These are phyloP conservation scores for Cairneyella variabilis DNA, from an alignment of 495 filamentous ascomycete genomes.

Conservation along the genomic window DNA sequence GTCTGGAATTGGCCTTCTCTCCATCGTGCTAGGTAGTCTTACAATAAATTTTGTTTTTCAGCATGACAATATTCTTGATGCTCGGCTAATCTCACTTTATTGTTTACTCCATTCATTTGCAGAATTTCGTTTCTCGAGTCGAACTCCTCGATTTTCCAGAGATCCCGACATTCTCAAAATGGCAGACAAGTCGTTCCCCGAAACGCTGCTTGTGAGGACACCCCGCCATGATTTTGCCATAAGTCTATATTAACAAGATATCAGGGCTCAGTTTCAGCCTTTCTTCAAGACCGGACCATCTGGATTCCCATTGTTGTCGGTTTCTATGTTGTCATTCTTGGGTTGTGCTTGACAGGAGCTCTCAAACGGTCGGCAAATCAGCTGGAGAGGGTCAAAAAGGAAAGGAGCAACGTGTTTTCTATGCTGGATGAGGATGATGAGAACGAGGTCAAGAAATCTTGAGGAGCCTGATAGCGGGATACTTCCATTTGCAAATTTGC, in stretches of 20 bases:
- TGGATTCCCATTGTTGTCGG: slow-evolving; percentile 11
- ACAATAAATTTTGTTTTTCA: no score
- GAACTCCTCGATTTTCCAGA: no score
- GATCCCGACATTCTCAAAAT: neutral
- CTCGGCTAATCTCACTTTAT: no score
- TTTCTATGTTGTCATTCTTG: slow-evolving; percentile 14
- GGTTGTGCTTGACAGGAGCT: slow-evolving; percentile 5
- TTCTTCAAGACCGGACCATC: slow-evolving; percentile 5
- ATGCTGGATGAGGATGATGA: slow-evolving; percentile 12
- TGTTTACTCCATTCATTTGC: no score
- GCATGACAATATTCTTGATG: no score
- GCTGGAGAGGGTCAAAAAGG: neutral
- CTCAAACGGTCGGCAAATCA: neutral
- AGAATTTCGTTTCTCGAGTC: no score
- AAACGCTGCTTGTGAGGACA: neutral
- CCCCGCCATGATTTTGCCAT: neutral
- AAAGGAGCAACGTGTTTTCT: slow-evolving; percentile 2
- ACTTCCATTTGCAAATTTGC: no score
- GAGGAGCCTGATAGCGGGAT: neutral
- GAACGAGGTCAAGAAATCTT: slow-evolving; percentile 2
- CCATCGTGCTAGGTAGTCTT: no score
- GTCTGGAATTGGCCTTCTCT: no score
- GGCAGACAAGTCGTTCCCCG: neutral
- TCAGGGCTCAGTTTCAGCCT: neutral
- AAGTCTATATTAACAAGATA: neutral